Conservation (phyloP, 1,284 basidiomycete genomes). For the Ganoderma boninense region DNA sequence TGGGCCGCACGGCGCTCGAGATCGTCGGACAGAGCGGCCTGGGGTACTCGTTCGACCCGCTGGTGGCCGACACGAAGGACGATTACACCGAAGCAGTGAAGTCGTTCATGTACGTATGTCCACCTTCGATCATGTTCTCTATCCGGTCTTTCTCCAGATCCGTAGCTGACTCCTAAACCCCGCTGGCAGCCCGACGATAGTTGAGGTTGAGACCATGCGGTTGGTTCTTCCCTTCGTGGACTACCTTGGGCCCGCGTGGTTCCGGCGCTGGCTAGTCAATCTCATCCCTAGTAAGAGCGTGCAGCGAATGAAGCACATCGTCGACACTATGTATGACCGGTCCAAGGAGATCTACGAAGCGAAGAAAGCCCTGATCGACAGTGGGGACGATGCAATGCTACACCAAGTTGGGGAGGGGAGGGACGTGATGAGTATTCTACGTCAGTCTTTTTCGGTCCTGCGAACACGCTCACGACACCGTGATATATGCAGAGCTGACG, state of each 20-base stretch:
- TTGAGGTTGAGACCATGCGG: neutral
- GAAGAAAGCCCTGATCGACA: conserved; percentile 42
- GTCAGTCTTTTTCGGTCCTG: conserved; percentile 30
- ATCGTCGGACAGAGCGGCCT: conserved; percentile 40
- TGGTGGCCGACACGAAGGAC: conserved; percentile 29
- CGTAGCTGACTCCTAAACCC: neutral
- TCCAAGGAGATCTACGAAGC: conserved; percentile 47
- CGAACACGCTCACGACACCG: no score
- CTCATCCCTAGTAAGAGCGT: conserved; percentile 29
- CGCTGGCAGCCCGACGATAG: neutral
- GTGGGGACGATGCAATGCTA: conserved; percentile 30
- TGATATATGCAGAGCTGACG: neutral
- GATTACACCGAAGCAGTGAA: conserved; percentile 37
- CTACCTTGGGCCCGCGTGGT: conserved; percentile 2
- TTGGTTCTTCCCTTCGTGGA: neutral
- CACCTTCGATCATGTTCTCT: no score
- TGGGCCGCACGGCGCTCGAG: conserved; percentile 41
- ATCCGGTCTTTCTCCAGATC: neutral
- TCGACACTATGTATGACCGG: conserved; percentile 48
- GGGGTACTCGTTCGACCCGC: conserved; percentile 41
- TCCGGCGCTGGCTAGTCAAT: conserved; percentile 4
- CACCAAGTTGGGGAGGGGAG: conserved; percentile 47
- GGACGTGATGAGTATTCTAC: conserved; percentile 53
- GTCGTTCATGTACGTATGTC: conserved; percentile 28
- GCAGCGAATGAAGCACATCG: conserved; percentile 44